Evolutionary conservation across 2,329 filamentous ascomycete genomes (phyloP).

Genomic region (Elsinoe ampelina): DNA sequence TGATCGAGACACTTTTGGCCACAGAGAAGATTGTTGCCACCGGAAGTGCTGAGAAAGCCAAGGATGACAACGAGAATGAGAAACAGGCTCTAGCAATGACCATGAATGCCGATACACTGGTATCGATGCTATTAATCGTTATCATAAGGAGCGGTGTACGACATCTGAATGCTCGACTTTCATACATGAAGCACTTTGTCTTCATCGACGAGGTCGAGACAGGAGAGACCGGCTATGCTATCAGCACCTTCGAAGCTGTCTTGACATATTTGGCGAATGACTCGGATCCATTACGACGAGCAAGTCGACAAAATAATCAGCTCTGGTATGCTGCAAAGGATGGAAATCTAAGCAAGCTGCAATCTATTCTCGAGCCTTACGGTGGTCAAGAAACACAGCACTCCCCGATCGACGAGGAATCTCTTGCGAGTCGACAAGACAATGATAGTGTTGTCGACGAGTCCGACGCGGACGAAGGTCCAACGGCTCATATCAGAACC

Average conservation of each 20-base stretch:
- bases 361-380: constrained; percentile 64
- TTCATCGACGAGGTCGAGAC: constrained; percentile 97
- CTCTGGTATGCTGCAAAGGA: constrained; percentile 78
- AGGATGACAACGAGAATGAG: constrained; percentile 33
- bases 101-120: constrained; percentile 81
- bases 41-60: constrained; percentile 28
- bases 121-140: constrained; percentile 82
- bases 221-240: constrained; percentile 88
- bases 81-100: constrained; percentile 49
- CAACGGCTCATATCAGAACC: not conserved
- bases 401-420: constrained; percentile 8
- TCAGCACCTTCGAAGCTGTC: constrained; percentile 94
- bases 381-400: not conserved
- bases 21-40: constrained; percentile 69
- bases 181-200: constrained; percentile 96
- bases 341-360: constrained; percentile 68
- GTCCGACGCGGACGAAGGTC: constrained; percentile 5
- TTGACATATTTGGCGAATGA: constrained; percentile 77
- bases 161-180: constrained; percentile 75
- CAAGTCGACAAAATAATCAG: constrained; percentile 74
- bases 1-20: constrained; percentile 69
- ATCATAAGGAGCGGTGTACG: constrained; percentile 84
- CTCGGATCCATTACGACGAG: constrained; percentile 69
- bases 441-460: not conserved
- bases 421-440: not conserved